Base-by-base conservation (phyloP, 768 basidiomycete species). In the Udeniomyces megalosporus region DNA sequence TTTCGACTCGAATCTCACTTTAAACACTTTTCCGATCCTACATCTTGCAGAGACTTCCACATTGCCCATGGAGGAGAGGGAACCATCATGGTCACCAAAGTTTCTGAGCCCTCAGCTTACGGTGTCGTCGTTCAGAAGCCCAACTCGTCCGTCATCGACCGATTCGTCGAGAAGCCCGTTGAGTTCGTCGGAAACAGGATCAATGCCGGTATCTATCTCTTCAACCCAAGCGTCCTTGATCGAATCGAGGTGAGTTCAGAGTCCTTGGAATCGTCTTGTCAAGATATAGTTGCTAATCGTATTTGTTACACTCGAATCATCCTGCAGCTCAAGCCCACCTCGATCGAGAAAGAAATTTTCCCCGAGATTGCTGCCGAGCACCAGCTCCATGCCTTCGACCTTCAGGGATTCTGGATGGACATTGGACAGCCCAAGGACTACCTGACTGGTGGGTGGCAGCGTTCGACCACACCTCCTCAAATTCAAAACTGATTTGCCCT, bases 131-230 rank as follows among this genome's bases (percentile, higher is more conserved):
- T 77, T 44, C 73, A 74, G 65, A 72, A 74, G 64, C 74, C 75
- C 50, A 70, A 70, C 69, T 70, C 72, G 32, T 74, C 74, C 20
- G 69, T 74, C 46, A 77, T 77, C 65, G 76, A 77, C 71, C 74
- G 76, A 63, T 77, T 77, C 71, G 77, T 77, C 60, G 77, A 77
- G 71, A 77, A 77, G 71, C 77, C 77, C 31, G 74, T 76, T 57
- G 74, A 76, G 61, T 77, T 76, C 62, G 77, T 77, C 60, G 77
- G 77, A 34, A 77, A 77, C 74, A 68, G 76, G 60, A 77, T 77
- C 72, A 77, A 77, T 72, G 77, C 77, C 62, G 77, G 77, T 70
- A 77, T 77, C 71, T 77, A 77, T 74, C 75, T 77, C 69, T 77
- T 77, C 77, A 75, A 76, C 75, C 77, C 77, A n/a, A 71, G 68